phyloP scores from a whole-genome alignment of 2,329 filamentous ascomycete species.

The Alternaria dauci region DNA sequence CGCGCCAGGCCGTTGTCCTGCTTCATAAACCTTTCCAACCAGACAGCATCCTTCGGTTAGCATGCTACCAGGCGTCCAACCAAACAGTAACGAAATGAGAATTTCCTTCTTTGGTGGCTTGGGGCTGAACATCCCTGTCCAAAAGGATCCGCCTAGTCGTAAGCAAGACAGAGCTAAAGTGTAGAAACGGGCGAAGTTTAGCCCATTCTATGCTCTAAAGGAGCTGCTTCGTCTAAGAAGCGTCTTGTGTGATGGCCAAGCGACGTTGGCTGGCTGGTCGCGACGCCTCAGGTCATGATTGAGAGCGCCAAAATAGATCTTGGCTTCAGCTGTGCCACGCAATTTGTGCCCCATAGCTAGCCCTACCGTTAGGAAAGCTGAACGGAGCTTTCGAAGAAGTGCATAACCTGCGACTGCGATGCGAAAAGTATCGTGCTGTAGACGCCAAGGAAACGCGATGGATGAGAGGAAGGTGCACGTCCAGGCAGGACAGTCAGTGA shows the following conservation, averaged over 20 bases:
- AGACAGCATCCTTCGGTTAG: neutral
- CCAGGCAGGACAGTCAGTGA: neutral
- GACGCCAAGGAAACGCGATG: neutral
- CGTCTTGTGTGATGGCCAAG: neutral
- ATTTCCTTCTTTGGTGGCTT: no score
- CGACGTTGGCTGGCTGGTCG: neutral
- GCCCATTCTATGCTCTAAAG: neutral
- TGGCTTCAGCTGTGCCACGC: conserved; percentile 8
- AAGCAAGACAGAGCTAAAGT: neutral
- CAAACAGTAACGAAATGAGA: neutral
- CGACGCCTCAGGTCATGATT: neutral
- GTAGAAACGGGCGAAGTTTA: neutral
- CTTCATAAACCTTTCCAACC: neutral
- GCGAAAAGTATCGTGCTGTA: neutral
- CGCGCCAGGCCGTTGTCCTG: neutral
- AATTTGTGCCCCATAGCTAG: neutral
- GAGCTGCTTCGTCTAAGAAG: neutral
- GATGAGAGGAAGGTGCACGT: neutral
- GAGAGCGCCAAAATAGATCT: neutral
- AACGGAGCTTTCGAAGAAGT: neutral
- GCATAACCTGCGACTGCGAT: neutral
- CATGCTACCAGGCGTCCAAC: neutral
- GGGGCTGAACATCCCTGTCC: neutral
- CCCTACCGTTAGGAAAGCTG: neutral
- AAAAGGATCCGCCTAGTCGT: neutral